Evolutionary conservation across 2,329 filamentous ascomycete genomes (phyloP), one percentile per base, ranked within the genome.

Genomic region (Penicillium olsonii): DNA sequence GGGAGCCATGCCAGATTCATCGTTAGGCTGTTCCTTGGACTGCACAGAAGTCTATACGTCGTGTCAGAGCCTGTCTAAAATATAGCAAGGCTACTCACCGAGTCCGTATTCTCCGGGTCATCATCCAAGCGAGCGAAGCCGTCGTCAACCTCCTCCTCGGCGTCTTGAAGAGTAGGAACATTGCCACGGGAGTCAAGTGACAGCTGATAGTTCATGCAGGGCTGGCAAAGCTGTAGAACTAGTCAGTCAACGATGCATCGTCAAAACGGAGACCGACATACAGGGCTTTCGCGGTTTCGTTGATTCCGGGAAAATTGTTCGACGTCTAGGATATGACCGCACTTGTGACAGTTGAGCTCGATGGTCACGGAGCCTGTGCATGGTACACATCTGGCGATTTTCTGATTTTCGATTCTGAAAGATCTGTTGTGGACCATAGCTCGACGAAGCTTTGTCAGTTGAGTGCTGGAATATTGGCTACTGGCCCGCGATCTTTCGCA

Each of bases 141-240:
- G 8, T 24, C 8, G 22, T 31, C 27, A 35, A 9, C 10, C 4
- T 44, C 39, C 5, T 37, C 40, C 12, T 43, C 31, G 31, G 27
- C 45, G 4, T 29, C 18, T 5, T 48, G 9, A 10, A 9, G 12
- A 10, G 27, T 19, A 31, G 37, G 45, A 29, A 17, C 31, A 10
- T 38, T 19, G 17, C 29, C 33, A 10, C 4, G 12, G 11, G 39
- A 11, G 22, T 44, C 39, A 11, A 48, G 45, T 12, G 45, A 48
- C 17, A 37, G 26, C 40, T 48, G 39, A 29, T 56, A 55, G 50
- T 50, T 52, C 45, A 50, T 50, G 33, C 56, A 53, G 18, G 41
- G 44, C 24, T 46, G 20, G 22, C 39, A 46, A 22, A 46, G 8
- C 39, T 50, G 37, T 35, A 5, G 11, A 37, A 4, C 19, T 2